Base-by-base conservation (phyloP, 805 yeast species). In the Nakazawaea pomicola region DNA sequence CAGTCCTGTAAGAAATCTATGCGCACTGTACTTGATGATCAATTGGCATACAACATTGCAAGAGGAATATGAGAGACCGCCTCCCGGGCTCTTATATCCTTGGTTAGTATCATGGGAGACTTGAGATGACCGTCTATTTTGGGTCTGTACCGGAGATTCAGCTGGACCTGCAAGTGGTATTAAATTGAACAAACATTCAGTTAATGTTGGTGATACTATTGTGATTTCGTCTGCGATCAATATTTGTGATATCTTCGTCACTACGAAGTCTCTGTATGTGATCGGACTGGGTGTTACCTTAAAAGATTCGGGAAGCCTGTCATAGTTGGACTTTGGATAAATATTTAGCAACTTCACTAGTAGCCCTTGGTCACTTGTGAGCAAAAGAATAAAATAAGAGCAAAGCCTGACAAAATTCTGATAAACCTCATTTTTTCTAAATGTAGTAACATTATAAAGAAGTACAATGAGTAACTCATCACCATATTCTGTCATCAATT, bases 211-310 rank as follows among this genome's bases (percentile, higher is more conserved):
- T 4, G 75, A 58, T 11, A 70, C 52, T 4, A 62, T 47, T 12
- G 44, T 45, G 38, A 61, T 62, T 25, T 61, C 53, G 46, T 68
- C 67, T 20, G 58, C 41, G 15, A 55, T 47, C 5, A 78, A 49
- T 27, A 74, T 50, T 18, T 61, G 61, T 34, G 78, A 70, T 5
- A 77, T 54, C 36, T 80, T 84, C 5, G 70, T 63, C 0, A 82
- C 65, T 6, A 79, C 41, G 43, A 80, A 81, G 56, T 84, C 95
- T 46, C 91, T 60, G 41, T 77, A 72, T 1, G 87, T 78, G 8
- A 68, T 56, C 42, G 64, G 75, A 42, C 47, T 53, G 37, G 56
- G 65, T 49, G 49, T 53, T 44, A 46, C 50, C 49, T 70, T 74
- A 57, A 70, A 77, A 32, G 62, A 63, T 27, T 61, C 62, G 3